Conservation (phyloP, 2,329 filamentous ascomycete species). For the Aureobasidium sp. region DNA sequence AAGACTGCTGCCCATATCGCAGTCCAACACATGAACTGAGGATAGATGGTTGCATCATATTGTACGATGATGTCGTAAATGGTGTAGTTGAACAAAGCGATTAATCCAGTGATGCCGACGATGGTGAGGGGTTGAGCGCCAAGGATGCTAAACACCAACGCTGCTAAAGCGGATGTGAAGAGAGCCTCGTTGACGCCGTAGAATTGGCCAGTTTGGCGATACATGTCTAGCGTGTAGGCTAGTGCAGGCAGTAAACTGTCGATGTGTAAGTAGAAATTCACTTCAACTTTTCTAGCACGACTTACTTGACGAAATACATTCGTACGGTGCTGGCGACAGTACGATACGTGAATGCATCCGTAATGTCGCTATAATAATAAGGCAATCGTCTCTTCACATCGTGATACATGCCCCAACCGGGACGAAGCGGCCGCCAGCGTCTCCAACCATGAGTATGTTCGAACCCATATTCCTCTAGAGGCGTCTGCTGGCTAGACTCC, state of each 20-base stretch:
- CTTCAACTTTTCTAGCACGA: no score
- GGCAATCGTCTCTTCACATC: constrained; percentile 57
- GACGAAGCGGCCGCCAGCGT: constrained; percentile 42
- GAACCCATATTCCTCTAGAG: constrained; percentile 26
- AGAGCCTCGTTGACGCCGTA: constrained; percentile 64
- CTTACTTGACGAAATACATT: neutral
- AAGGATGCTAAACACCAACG: constrained; percentile 46
- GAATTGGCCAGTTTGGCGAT: constrained; percentile 59
- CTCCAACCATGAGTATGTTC: constrained; percentile 37
- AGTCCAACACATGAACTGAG: constrained; percentile 26
- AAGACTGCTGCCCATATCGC: constrained; percentile 64
- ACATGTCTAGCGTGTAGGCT: constrained; percentile 67
- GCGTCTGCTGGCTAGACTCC: neutral
- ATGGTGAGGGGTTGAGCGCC: constrained; percentile 62
- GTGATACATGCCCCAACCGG: constrained; percentile 59
- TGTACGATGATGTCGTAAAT: constrained; percentile 62
- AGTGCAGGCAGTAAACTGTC: constrained; percentile 43
- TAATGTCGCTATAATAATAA: constrained; percentile 63
- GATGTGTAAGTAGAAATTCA: no score
- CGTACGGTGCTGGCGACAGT: constrained; percentile 57
- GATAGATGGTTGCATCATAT: constrained; percentile 35
- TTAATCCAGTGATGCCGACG: constrained; percentile 63
- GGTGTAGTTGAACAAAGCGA: constrained; percentile 64
- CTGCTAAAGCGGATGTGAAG: constrained; percentile 54
- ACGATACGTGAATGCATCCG: constrained; percentile 61